Conservation (phyloP, 164 flowering plant species). For the Protea cynaroides region DNA sequence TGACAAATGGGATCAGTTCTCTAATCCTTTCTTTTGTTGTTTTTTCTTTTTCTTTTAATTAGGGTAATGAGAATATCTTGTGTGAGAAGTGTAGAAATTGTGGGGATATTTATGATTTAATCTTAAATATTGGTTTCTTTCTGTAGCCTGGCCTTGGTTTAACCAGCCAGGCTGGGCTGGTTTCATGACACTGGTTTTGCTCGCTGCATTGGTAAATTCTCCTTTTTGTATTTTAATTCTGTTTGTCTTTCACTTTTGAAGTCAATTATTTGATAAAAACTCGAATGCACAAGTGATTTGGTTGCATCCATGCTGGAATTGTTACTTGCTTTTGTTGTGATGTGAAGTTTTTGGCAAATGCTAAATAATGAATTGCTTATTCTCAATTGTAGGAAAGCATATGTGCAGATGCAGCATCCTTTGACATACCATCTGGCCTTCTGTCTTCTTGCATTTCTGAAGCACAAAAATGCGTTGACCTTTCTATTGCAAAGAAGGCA, state of each 20-base stretch:
- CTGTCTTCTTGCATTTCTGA: slow-evolving; percentile 83
- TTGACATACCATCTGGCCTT: slow-evolving; percentile 74
- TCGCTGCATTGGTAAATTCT: too few relatives aligned
- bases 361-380: slow-evolving; percentile 1
- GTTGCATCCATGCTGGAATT: not conserved
- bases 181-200: too few relatives aligned
- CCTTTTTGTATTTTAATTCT: too few relatives aligned
- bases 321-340: not conserved
- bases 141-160: too few relatives aligned
- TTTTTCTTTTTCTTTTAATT: not conserved
- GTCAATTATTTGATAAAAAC: too few relatives aligned
- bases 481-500: slow-evolving; percentile 52
- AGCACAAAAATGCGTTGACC: slow-evolving; percentile 69
- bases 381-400: slow-evolving; percentile 71
- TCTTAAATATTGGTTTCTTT: not conserved
- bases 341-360: slow-evolving; percentile 4
- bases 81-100: not conserved
- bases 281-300: not conserved
- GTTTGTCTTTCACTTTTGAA: too few relatives aligned
- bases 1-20: not conserved
- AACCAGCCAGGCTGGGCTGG: too few relatives aligned
- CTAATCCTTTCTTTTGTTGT: not conserved
- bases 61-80: too few relatives aligned
- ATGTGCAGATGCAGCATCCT: slow-evolving; percentile 97
- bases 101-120: not conserved